Conservation (phyloP, 768 basidiomycete species). For the Lactarius evosmus region DNA sequence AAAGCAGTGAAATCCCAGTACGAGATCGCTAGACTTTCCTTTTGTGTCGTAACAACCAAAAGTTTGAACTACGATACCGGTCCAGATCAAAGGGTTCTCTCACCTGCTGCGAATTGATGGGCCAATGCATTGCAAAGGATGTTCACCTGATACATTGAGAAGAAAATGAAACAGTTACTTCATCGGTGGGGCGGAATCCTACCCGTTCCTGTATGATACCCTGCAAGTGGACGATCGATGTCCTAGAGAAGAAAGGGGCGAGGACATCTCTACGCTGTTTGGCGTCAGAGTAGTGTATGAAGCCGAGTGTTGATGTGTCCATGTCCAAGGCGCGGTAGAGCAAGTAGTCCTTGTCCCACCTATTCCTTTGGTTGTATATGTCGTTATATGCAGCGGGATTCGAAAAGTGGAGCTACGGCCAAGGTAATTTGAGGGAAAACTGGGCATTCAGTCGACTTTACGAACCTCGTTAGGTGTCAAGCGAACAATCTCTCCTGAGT, state of each 20-base stretch:
- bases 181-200: neutral
- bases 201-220: neutral
- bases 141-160: neutral
- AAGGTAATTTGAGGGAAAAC: neutral
- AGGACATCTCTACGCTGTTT: neutral
- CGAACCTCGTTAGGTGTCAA: slow-evolving; percentile 4
- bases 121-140: neutral
- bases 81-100: neutral
- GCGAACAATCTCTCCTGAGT: slow-evolving; percentile 5
- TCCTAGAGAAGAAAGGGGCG: slow-evolving; percentile 1
- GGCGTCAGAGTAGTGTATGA: neutral
- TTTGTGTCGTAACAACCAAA: neutral
- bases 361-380: neutral
- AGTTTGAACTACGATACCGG: neutral
- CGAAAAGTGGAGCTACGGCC: neutral
- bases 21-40: slow-evolving; percentile 12
- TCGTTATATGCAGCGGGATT: no score
- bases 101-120: neutral
- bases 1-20: slow-evolving; percentile 3
- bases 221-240: slow-evolving; percentile 3
- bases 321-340: slow-evolving; percentile 9
- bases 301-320: neutral
- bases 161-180: neutral
- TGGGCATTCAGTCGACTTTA: neutral
- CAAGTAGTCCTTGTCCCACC: neutral